Evolutionary conservation across 805 yeast genomes (phyloP).

Genomic region (Teunomyces lycoperdinae): DNA sequence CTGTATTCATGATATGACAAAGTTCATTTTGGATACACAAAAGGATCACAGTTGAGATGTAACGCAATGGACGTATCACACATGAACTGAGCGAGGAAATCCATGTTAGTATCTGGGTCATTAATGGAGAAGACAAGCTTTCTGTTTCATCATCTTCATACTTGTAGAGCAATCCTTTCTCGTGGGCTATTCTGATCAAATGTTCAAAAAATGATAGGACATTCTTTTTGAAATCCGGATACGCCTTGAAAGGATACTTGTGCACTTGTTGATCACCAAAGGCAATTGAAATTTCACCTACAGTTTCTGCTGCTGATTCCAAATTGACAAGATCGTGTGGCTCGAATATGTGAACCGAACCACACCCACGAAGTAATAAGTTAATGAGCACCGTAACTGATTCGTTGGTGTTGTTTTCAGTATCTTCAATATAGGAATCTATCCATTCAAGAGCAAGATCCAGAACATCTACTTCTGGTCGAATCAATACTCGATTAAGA

Average conservation of each 20-base stretch:
- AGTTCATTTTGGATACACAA: constrained; percentile 60
- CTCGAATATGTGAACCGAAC: constrained; percentile 63
- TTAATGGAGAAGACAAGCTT: constrained; percentile 38
- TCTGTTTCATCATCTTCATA: constrained; percentile 11
- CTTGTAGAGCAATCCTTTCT: constrained; percentile 56
- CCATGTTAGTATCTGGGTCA: constrained; percentile 70
- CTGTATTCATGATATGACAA: constrained; percentile 45
- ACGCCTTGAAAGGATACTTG: constrained; percentile 58
- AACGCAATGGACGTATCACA: constrained; percentile 67
- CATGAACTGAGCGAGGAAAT: constrained; percentile 68
- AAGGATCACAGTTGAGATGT: constrained; percentile 58
- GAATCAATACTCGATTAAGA: constrained; percentile 29
- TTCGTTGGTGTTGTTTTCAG: constrained; percentile 17
- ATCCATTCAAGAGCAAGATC: constrained; percentile 42
- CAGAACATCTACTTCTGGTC: constrained; percentile 26
- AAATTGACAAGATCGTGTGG: constrained; percentile 72
- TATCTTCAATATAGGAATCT: constrained; percentile 26
- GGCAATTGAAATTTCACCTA: constrained; percentile 64
- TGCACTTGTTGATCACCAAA: constrained; percentile 61
- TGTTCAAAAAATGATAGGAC: constrained; percentile 54
- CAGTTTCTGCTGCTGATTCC: constrained; percentile 70
- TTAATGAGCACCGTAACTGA: constrained; percentile 67
- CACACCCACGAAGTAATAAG: constrained; percentile 65
- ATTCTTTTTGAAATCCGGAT: constrained; percentile 28
- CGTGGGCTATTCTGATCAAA: constrained; percentile 53